Evolutionary conservation across 441 rosid species (phyloP).

Genomic region (Populus trichocarpa): DNA sequence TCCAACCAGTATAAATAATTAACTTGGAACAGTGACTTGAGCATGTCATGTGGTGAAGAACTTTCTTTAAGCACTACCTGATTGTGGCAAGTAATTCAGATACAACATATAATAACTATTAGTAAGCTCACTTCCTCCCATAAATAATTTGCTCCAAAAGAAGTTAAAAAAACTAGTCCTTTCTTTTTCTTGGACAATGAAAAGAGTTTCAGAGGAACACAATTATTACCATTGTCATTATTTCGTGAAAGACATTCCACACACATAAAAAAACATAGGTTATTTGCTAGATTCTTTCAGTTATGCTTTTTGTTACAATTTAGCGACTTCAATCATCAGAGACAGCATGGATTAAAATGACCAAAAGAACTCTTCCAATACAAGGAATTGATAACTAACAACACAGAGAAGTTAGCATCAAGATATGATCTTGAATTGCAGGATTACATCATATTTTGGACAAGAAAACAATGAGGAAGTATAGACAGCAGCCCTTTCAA

Average conservation of each 20-base stretch:
- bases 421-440: not conserved
- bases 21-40: slow-evolving; percentile 86
- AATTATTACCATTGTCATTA: not conserved
- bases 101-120: not conserved
- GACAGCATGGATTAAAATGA: not conserved
- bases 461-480: not conserved
- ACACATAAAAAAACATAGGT: not conserved
- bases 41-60: slow-evolving; percentile 79
- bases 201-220: not conserved
- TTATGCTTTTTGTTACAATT: not conserved
- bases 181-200: not conserved
- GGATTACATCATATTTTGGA: not conserved
- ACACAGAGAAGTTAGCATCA: not conserved
- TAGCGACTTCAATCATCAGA: not conserved
- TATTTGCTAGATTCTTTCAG: not conserved
- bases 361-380: not conserved
- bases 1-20: slow-evolving; percentile 92
- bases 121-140: not conserved
- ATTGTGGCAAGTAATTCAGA: slow-evolving; percentile 15
- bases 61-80: slow-evolving; percentile 93
- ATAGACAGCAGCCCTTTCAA: not conserved
- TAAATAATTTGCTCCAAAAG: not conserved
- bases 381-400: not conserved
- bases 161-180: not conserved
- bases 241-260: too few relatives aligned